Conservation (phyloP, 2,329 filamentous ascomycete genomes). For the Verticillium isaacii region DNA sequence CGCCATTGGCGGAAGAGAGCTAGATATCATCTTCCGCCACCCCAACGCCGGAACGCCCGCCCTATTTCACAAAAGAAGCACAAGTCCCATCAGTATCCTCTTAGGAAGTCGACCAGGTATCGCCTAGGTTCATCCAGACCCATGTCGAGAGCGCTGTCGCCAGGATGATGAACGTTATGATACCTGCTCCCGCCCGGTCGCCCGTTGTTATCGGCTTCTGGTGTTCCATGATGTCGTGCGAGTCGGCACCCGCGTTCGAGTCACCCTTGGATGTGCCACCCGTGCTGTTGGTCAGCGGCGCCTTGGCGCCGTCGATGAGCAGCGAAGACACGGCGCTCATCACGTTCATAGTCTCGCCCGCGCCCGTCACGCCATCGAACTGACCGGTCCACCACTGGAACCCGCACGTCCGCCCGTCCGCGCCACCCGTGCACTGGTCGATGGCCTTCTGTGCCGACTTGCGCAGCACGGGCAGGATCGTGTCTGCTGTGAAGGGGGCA, state of each 20-base stretch:
- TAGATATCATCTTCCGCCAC: not conserved
- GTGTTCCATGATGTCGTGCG: conserved; percentile 22
- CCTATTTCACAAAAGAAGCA: not conserved
- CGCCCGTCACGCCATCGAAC: conserved; percentile 51
- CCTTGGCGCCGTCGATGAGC: conserved; percentile 34
- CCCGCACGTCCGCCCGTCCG: conserved; percentile 44
- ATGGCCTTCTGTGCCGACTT: conserved; percentile 50
- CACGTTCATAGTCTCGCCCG: conserved; percentile 56
- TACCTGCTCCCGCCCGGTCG: conserved; percentile 42
- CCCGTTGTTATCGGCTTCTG: conserved; percentile 32
- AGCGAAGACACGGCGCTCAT: conserved; percentile 48
- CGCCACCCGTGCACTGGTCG: conserved; percentile 48
- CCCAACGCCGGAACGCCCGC: not conserved
- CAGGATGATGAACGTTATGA: conserved; percentile 41
- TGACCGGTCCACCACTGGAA: conserved; percentile 46
- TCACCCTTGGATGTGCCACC: conserved; percentile 46
- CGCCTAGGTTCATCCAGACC: conserved; percentile 43
- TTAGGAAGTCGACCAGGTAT: not conserved
- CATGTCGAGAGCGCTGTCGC: conserved; percentile 34
- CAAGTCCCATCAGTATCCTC: not conserved
- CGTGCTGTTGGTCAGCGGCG: conserved; percentile 38
- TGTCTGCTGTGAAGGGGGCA: conserved; percentile 45
- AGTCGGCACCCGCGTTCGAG: conserved; percentile 34
- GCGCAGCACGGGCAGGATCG: conserved; percentile 46
- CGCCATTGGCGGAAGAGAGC: not conserved